phyloP scores from a whole-genome alignment of 1,139 yeast species.

The Spathaspora jeffriesii region DNA sequence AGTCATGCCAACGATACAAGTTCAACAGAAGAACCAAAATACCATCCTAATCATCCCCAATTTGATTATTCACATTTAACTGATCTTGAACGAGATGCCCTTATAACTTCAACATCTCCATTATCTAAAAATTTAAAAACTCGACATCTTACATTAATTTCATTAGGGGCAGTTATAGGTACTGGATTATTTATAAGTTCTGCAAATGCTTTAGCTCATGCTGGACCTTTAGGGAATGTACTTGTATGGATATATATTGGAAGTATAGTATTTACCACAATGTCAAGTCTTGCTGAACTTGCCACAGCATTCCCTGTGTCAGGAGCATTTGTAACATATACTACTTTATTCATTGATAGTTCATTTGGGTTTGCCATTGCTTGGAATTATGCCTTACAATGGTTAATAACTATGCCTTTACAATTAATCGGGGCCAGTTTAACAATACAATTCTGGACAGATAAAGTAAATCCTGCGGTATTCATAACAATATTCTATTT shows the following conservation, averaged over 20 bases:
- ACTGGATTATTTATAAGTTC: constrained; percentile 41
- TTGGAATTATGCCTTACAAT: constrained; percentile 43
- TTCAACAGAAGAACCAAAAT: background rate
- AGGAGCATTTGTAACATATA: constrained; percentile 41
- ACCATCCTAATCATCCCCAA: constrained; percentile 24
- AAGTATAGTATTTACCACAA: constrained; percentile 32
- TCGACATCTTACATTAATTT: constrained; percentile 43
- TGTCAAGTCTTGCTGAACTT: constrained; percentile 37
- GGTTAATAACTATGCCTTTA: constrained; percentile 39
- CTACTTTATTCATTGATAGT: constrained; percentile 35
- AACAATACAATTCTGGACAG: constrained; percentile 32
- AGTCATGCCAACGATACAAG: background rate
- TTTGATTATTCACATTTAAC: constrained; percentile 29
- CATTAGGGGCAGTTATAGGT: constrained; percentile 45
- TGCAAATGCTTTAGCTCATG: constrained; percentile 30
- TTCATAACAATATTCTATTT: constrained; percentile 33
- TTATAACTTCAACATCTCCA: constrained; percentile 31
- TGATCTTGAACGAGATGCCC: constrained; percentile 32
- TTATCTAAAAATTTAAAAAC: constrained; percentile 33
- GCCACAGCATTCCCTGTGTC: constrained; percentile 41
- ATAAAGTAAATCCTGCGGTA: constrained; percentile 26
- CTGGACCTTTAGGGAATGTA: constrained; percentile 38
- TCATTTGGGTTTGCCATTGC: constrained; percentile 43
- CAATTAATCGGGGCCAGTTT: constrained; percentile 42
- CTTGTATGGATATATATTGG: constrained; percentile 34